Conservation (phyloP, 257 asterid species). For the Ophiorrhiza pumila region DNA sequence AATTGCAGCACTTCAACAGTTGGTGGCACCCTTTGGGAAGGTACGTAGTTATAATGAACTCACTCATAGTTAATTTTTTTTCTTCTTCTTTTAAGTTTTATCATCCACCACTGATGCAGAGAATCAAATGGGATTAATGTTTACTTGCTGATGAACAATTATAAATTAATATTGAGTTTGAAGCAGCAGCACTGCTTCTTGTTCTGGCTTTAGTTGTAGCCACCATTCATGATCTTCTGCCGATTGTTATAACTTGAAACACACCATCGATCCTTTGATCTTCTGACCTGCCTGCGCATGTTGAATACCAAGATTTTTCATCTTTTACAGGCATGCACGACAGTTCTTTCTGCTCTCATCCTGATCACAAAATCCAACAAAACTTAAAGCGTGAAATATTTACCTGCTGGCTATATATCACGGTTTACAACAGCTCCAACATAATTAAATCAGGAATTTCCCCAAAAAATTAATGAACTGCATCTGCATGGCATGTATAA, state of each 20-base stretch:
- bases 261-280: too few relatives aligned
- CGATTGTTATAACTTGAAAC: not conserved
- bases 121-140: too few relatives aligned
- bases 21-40: constrained; percentile 97
- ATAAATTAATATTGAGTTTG: not conserved
- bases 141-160: not conserved
- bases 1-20: constrained; percentile 87
- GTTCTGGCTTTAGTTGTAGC: not conserved
- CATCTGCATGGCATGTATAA: too few relatives aligned
- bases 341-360: not conserved
- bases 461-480: not conserved
- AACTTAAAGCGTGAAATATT: not conserved
- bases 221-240: not conserved
- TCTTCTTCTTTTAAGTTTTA: too few relatives aligned
- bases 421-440: not conserved
- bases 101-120: too few relatives aligned
- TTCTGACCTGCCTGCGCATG: too few relatives aligned
- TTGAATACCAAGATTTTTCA: too few relatives aligned
- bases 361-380: constrained; percentile 1
- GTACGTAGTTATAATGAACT: constrained; percentile 35
- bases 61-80: too few relatives aligned
- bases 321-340: too few relatives aligned
- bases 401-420: not conserved
- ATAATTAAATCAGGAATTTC: constrained; percentile 2
- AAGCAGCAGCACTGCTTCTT: not conserved